These are phyloP conservation scores for Sophora flavescens DNA, from an alignment of 306 rosid species.

Conservation along the genomic window DNA sequence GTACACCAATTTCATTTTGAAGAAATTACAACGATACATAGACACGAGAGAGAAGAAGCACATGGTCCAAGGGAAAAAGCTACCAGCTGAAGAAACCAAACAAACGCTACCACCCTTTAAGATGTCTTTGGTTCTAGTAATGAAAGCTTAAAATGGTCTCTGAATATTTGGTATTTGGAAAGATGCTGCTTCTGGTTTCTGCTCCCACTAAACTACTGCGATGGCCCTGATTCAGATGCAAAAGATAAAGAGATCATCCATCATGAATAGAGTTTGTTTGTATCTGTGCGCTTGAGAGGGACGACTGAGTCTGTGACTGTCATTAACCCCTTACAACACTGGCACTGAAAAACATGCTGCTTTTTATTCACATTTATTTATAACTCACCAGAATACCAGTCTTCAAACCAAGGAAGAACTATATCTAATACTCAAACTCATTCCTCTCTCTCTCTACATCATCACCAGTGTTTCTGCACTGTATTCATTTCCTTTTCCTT, in stretches of 20 bases:
- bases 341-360: conserved; percentile 95
- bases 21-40: conserved; percentile 1
- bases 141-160: conserved; percentile 75
- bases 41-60: conserved; percentile 42
- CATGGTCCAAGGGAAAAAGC: conserved; percentile 59
- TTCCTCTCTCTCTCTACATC: conserved; percentile 16
- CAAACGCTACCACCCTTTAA: conserved; percentile 41
- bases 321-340: conserved; percentile 63
- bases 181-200: conserved; percentile 57
- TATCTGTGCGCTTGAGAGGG: conserved; percentile 70
- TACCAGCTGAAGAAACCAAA: background rate
- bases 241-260: conserved; percentile 37
- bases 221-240: conserved; percentile 81
- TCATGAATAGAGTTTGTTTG: conserved; percentile 67
- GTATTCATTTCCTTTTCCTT: conserved; percentile 23
- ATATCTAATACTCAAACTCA: no score
- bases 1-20: conserved; percentile 14
- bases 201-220: conserved; percentile 46
- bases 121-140: no score
- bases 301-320: conserved; percentile 71
- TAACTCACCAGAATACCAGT: conserved; percentile 48
- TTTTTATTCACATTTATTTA: conserved; percentile 66
- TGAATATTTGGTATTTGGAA: conserved; percentile 69
- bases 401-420: conserved; percentile 41
- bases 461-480: background rate